These are phyloP conservation scores for Berberis vulgaris DNA, from an alignment of 164 flowering plant species.

Conservation along the genomic window DNA sequence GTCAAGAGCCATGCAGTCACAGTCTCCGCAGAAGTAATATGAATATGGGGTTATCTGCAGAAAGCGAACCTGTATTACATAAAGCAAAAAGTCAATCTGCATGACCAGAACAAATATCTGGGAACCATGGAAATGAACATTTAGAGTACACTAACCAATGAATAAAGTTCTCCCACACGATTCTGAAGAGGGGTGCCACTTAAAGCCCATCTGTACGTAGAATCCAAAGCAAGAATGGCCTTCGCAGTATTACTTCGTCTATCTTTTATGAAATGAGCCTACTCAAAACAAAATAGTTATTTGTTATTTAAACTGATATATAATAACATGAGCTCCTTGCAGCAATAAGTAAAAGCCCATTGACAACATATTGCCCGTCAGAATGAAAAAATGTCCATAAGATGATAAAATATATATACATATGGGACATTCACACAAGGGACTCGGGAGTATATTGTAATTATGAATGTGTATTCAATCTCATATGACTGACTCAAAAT, in stretches of 20 bases:
- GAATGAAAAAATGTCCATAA: too few species aligned
- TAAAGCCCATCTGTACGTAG: conserved; percentile 88
- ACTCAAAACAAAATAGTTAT: conserved; percentile 2
- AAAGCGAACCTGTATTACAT: conserved; percentile 63
- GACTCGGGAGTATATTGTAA: too few species aligned
- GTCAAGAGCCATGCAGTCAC: conserved; percentile 82
- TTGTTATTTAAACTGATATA: not conserved
- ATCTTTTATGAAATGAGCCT: conserved; percentile 93
- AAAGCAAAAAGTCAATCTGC: conserved; percentile 1
- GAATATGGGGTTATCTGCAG: conserved; percentile 76
- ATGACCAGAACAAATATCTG: conserved; percentile 2
- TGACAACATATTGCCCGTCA: too few species aligned
- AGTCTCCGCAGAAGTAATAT: conserved; percentile 79
- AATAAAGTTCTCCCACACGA: conserved; percentile 92
- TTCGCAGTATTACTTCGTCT: conserved; percentile 72
- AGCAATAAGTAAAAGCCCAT: too few species aligned
- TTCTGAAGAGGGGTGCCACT: conserved; percentile 99
- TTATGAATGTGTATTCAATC: too few species aligned
- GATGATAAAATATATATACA: too few species aligned
- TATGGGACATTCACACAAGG: too few species aligned
- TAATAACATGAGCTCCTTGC: too few species aligned
- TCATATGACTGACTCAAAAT: too few species aligned
- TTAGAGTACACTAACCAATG: conserved; percentile 46
- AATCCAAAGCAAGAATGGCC: conserved; percentile 71
- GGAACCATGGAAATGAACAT: not conserved